Evolutionary conservation across 129 eudicot genomes (phyloP).

Genomic region (Escallonia rubra): DNA sequence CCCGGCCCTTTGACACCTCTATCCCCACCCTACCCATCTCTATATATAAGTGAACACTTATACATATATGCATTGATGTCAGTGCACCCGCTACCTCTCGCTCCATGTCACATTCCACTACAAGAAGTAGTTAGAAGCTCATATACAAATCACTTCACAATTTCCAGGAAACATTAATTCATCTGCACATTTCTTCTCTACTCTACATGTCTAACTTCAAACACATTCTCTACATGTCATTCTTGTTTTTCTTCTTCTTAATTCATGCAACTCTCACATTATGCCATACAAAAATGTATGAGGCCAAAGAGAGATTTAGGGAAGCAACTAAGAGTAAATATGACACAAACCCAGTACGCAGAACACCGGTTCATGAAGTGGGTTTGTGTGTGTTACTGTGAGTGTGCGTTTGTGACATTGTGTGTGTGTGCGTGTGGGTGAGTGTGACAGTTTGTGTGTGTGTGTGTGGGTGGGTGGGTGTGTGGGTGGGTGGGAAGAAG

Average conservation of each 20-base stretch:
- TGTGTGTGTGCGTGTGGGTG: too few species aligned
- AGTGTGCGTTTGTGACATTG: too few species aligned
- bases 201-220: conserved; percentile 36
- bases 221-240: conserved; percentile 18
- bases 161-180: neutral
- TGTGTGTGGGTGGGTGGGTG: too few species aligned
- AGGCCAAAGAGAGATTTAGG: conserved; percentile 31
- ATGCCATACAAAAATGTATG: conserved; percentile 53
- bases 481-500: too few species aligned
- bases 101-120: conserved; percentile 31
- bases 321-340: conserved; percentile 40
- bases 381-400: too few species aligned
- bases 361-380: conserved; percentile 85
- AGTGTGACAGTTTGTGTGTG: too few species aligned
- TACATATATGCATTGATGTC: conserved; percentile 26
- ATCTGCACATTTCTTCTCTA: neutral
- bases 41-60: too few species aligned
- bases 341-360: conserved; percentile 62
- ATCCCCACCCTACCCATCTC: too few species aligned
- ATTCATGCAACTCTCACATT: conserved; percentile 14
- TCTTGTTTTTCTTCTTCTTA: conserved; percentile 27
- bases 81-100: conserved; percentile 62
- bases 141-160: conserved; percentile 18
- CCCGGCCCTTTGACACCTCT: too few species aligned
- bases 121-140: neutral